Evolutionary conservation across 352 stramenopile species (phyloP), one percentile per base, ranked within the genome.

Genomic region (Phytophthora sp.): DNA sequence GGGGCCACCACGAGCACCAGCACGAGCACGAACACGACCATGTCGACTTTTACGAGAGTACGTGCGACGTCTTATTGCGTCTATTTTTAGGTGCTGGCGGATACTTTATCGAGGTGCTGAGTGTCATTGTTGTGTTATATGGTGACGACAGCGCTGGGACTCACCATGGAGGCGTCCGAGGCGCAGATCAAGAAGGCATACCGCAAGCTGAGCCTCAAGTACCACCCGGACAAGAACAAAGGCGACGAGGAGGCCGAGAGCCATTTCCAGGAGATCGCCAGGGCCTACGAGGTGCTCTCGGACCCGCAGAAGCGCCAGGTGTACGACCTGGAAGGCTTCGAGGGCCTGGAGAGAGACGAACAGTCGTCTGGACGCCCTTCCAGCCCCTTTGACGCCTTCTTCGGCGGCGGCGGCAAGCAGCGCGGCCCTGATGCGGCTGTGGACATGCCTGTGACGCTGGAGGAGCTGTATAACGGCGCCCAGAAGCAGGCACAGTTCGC

Each of bases 181-280:
- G 70, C 82, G 9, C 77, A 98, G 69, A 98, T 98, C 67, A 98
- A 98, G 74, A 96, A 95, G 56, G 95, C 96, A 23, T 99, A 98
- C 72, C 85, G 95, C 50, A 97, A 97, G 66, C 74, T 99, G 13
- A 97, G 86, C 48, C 82, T 98, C n/a, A 96, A 98, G 63, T 99
- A 98, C 65, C 96, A 99, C 65, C 96, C 96, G 31, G 91, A 97
- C 72, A 96, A 97, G 74, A 94, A 95, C 65, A 75, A 78, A 42
- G 88, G 83, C 23, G 74, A 96, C 48, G 74, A 83, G 12, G 86
- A 95, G 10, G 88, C 91, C 3, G 80, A 94, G 26, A 57, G 82
- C 13, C 92, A 88, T 52, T 98, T 98, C 65, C 93, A 97, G 63
- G 79, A 95, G 57, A 93, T 98, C 39, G 79, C 84, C 13, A 74